phyloP scores from a whole-genome alignment of 805 yeast species.

The Yarrowia deformans region DNA sequence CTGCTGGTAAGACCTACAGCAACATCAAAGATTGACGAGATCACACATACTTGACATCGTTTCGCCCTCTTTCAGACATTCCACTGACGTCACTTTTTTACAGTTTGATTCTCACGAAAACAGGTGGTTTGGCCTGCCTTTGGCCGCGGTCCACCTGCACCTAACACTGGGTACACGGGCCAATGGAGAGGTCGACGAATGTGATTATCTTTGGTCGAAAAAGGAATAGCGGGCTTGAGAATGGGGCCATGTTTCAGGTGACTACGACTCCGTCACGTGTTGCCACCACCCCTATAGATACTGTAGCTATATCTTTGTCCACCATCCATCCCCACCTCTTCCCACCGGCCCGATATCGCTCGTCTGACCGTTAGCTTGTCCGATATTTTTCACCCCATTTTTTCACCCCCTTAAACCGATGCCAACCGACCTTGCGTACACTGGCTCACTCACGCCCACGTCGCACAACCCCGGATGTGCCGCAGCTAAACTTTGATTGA shows the following conservation, averaged over 20 bases:
- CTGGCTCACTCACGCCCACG: neutral
- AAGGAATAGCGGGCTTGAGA: neutral
- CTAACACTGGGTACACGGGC: conserved; percentile 13
- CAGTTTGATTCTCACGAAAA: conserved; percentile 24
- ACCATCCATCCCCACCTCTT: neutral
- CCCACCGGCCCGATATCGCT: conserved; percentile 20
- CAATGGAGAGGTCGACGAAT: conserved; percentile 22
- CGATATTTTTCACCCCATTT: neutral
- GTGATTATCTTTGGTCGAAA: conserved; percentile 13
- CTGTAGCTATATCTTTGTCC: neutral
- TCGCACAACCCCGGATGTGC: conserved; percentile 29
- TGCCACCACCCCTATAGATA: too few relatives aligned
- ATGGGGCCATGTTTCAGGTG: conserved; percentile 15
- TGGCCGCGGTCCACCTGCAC: conserved; percentile 17
- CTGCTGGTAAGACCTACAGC: too few relatives aligned
- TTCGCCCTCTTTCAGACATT: neutral
- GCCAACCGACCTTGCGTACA: neutral
- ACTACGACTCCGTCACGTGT: too few relatives aligned
- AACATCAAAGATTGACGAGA: too few relatives aligned
- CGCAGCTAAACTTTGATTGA: conserved; percentile 3
- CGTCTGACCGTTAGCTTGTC: neutral
- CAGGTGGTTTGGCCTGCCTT: conserved; percentile 9
- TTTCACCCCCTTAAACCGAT: conserved; percentile 14
- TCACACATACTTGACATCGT: neutral
- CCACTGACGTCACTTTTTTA: conserved; percentile 20